Percentiles rank a stretch among this genome's conserved stretches.
Evolutionary conservation across 495 filamentous ascomycete genomes (phyloP).

Genomic region (Trichoderma virens): DNA sequence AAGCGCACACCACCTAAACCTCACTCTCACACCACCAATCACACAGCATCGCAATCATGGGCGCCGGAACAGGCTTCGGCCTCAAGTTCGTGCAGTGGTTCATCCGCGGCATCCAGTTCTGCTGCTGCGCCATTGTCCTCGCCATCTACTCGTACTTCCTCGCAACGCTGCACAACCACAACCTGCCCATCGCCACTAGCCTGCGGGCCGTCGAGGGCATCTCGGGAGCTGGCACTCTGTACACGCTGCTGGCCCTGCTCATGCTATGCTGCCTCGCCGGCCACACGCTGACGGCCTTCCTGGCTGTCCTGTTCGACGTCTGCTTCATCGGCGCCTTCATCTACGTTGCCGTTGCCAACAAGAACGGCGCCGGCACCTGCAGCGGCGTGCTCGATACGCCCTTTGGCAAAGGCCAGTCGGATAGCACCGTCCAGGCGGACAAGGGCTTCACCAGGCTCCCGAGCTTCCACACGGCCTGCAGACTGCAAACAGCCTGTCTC

Average conservation of each 20-base stretch:
- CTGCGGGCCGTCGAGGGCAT: constrained; percentile 76
- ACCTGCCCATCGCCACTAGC: constrained; percentile 52
- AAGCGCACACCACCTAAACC: too few relatives aligned
- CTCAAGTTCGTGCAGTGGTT: constrained; percentile 56
- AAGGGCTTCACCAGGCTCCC: constrained; percentile 34
- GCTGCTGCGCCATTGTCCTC: constrained; percentile 61
- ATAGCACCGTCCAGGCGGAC: constrained; percentile 38
- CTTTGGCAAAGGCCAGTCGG: constrained; percentile 43
- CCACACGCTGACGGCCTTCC: constrained; percentile 53
- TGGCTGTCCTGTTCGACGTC: constrained; percentile 60
- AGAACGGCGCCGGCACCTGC: constrained; percentile 56
- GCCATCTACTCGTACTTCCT: constrained; percentile 77
- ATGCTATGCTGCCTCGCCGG: constrained; percentile 75
- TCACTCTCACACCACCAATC: not conserved
- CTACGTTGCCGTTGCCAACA: constrained; percentile 53
- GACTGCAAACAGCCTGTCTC: constrained; percentile 63
- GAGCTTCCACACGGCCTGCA: constrained; percentile 52
- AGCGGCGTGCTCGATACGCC: constrained; percentile 55
- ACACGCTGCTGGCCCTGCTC: constrained; percentile 60
- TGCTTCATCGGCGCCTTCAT: constrained; percentile 51
- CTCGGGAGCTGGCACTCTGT: constrained; percentile 62
- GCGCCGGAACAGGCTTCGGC: constrained; percentile 40
- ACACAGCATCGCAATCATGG: constrained; percentile 61
- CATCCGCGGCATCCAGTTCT: constrained; percentile 63
- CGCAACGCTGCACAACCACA: constrained; percentile 49